A percentile compares a stretch with the other conserved stretches of the same genome.
These are phyloP conservation scores for Lachancea meyersii DNA, from an alignment of 805 yeast species.

Conservation along the genomic window DNA sequence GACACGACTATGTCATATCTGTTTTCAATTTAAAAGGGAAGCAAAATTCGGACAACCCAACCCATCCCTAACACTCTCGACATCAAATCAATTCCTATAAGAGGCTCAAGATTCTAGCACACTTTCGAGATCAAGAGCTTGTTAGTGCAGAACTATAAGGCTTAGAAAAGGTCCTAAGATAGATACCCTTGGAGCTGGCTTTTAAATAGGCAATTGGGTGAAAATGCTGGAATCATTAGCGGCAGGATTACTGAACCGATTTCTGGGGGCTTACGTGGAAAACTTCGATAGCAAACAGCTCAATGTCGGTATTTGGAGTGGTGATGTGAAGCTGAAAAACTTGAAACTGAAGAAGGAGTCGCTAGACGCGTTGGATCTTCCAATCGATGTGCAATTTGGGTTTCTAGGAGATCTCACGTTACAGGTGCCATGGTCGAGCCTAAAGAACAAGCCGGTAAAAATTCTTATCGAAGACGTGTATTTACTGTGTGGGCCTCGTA, in stretches of 20 bases:
- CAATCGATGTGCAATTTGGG: slow-evolving; percentile 83
- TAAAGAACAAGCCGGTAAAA: slow-evolving; percentile 88
- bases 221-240: neutral
- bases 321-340: slow-evolving; percentile 83
- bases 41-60: too few species aligned
- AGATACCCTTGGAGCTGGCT: too few species aligned
- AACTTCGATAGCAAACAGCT: slow-evolving; percentile 93
- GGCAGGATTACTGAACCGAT: slow-evolving; percentile 30
- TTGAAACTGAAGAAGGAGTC: slow-evolving; percentile 81
- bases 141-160: too few species aligned
- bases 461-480: slow-evolving; percentile 81
- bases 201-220: neutral
- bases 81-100: too few species aligned
- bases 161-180: too few species aligned
- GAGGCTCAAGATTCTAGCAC: too few species aligned
- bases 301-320: slow-evolving; percentile 95
- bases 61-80: too few species aligned
- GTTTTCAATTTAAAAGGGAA: neutral
- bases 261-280: slow-evolving; percentile 61
- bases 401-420: slow-evolving; percentile 82
- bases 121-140: too few species aligned
- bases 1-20: too few species aligned
- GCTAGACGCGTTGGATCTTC: slow-evolving; percentile 76
- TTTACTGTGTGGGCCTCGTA: slow-evolving; percentile 70
- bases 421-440: slow-evolving; percentile 95